Evolutionary conservation across 768 basidiomycete species (phyloP), one percentile per base, ranked within the genome.

Genomic region (Serendipita indica): DNA sequence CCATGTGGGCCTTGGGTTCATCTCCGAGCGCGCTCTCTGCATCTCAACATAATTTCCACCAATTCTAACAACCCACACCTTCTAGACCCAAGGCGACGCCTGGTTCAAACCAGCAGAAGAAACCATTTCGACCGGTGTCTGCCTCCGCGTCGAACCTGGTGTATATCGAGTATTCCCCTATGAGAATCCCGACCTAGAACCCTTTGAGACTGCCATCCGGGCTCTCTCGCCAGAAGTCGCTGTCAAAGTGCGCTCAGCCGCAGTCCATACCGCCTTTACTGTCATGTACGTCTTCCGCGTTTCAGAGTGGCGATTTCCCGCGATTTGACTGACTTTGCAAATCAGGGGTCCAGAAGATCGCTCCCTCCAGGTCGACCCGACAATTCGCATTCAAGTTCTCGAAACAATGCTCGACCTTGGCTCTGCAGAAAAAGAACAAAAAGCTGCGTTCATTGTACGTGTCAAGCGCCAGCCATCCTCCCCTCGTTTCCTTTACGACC

Each of bases 81-180:
- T 54, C 20, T 27, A 59, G 58, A 59, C 58, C 16, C 58, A 59
- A 39, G 39, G 43, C 58, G 58, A 59, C 39, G 58, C 58, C 30
- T 89, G 86, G 86, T 88, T 89, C 69, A 89, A 87, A 65, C 86
- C 86, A 2, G 79, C 85, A 0, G 83, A 86, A 64, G 86, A 89
- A 70, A 88, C 18, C 39, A 45, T 45, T 10, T 45, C 58, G 0
- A 60, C 59, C 0, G 59, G 59, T n/a, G 59, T 54, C 22, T 60
- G 59, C 32, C 39, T 60, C 2, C 43, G 59, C 16, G 39, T 60
- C 25, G 59, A 39, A 34, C 34, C 52, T 18, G 33, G 49, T 34
- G 33, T 33, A 37, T 60, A 39, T 39, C 59, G 59, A 22, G 32
- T 39, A 7, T 60, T 33, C 46, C 59, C 59, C 16, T 54, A 54